These are phyloP conservation scores for Massariosphaeria phaeospora DNA, from an alignment of 495 filamentous ascomycete genomes.

Conservation along the genomic window DNA sequence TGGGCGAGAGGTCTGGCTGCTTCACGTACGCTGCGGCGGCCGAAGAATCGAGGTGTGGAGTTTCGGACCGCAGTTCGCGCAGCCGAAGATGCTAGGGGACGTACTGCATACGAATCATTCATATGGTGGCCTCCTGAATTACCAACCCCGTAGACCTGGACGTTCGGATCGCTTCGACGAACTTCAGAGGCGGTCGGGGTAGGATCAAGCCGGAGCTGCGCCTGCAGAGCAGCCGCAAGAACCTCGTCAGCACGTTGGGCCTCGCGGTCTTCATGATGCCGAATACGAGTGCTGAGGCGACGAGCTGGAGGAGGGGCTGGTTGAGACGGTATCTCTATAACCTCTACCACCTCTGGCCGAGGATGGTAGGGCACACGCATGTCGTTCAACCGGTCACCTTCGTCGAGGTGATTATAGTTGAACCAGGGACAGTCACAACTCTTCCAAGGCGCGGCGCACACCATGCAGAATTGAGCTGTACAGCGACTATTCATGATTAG, in stretches of 20 bases:
- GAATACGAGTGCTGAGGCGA: conserved; percentile 19
- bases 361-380: conserved; percentile 49
- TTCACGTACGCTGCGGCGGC: conserved; percentile 18
- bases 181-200: conserved; percentile 16
- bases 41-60: conserved; percentile 19
- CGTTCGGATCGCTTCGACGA: conserved; percentile 8
- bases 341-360: conserved; percentile 26
- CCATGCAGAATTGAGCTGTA: conserved; percentile 76
- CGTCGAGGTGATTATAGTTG: conserved; percentile 57
- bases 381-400: conserved; percentile 51
- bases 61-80: conserved; percentile 13
- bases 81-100: conserved; percentile 16
- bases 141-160: conserved; percentile 29
- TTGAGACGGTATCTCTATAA: conserved; percentile 23
- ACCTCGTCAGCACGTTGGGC: conserved; percentile 47
- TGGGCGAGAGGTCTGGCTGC: conserved; percentile 3
- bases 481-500: conserved; percentile 53
- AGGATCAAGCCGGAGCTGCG: conserved; percentile 41
- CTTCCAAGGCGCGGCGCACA: conserved; percentile 75
- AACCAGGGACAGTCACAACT: conserved; percentile 77
- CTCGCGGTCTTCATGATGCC: conserved; percentile 20
- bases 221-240: conserved; percentile 52
- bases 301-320: conserved; percentile 14
- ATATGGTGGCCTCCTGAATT: conserved; percentile 27
- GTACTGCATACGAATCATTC: conserved; percentile 31